Conservation (phyloP, 2,329 filamentous ascomycete genomes). For the Verruconis gallopava region DNA sequence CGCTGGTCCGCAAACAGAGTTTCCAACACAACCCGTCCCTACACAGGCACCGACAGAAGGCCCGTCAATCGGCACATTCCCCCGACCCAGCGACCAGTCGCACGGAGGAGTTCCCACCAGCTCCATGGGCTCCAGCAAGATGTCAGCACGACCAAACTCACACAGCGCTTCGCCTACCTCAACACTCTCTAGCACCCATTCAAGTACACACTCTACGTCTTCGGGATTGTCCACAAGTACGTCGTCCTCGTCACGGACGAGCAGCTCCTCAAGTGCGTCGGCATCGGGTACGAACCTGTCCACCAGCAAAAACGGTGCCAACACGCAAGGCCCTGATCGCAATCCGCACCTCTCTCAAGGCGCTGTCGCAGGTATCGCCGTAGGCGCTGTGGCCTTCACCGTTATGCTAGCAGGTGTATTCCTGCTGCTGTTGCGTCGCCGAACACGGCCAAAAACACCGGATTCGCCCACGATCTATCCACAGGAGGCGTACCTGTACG, state of each 20-base stretch:
- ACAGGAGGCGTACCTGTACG: conserved; percentile 11
- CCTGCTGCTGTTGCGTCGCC: conserved; percentile 1
- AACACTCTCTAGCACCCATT: no score
- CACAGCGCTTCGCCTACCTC: no score
- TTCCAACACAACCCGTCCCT: not conserved
- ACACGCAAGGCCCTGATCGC: no score
- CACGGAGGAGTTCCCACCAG: no score
- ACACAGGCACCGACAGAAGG: not conserved
- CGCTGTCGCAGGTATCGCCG: conserved; percentile 4
- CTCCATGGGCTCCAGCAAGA: no score
- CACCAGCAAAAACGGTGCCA: no score
- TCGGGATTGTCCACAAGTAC: no score
- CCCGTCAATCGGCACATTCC: no score
- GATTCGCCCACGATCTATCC: conserved; percentile 6
- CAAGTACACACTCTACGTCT: no score
- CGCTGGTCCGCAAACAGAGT: not conserved
- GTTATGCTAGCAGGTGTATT: not conserved
- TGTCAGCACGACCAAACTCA: no score
- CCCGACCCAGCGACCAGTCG: no score
- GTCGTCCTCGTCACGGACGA: not conserved
- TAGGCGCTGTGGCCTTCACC: not conserved
- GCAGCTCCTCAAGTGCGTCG: not conserved
- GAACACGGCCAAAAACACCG: not conserved
- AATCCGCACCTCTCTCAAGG: not conserved
- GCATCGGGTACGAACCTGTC: no score